phyloP scores from a whole-genome alignment of 2,329 filamentous ascomycete species.

The Colletotrichum eleusines region DNA sequence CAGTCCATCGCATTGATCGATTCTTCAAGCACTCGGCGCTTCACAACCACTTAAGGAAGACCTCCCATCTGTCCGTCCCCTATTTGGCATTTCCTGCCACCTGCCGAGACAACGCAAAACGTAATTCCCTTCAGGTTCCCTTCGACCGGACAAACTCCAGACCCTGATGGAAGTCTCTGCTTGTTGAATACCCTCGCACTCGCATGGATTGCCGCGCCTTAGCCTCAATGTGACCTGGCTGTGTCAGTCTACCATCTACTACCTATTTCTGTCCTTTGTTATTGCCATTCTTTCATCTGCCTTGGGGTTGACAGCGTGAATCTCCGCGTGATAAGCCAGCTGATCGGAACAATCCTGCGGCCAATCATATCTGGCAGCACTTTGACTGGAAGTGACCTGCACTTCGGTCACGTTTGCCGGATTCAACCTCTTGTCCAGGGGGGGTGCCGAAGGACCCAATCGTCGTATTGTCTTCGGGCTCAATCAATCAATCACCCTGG shows the following conservation, averaged over 20 bases:
- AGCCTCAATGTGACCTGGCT: slow-evolving; percentile 16
- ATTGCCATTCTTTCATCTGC: slow-evolving; percentile 11
- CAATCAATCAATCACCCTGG: slow-evolving; percentile 17
- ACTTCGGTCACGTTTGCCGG: slow-evolving; percentile 31
- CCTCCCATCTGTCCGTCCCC: background rate
- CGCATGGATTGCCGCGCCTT: slow-evolving; percentile 38
- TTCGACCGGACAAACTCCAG: slow-evolving; percentile 33
- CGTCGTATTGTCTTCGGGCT: slow-evolving; percentile 20
- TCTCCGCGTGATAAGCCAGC: slow-evolving; percentile 33
- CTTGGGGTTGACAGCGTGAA: slow-evolving; percentile 22
- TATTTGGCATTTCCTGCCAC: slow-evolving; percentile 20
- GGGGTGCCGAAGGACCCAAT: slow-evolving; percentile 31
- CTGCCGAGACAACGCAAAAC: slow-evolving; percentile 42
- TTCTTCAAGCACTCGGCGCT: slow-evolving; percentile 4
- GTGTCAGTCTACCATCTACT: background rate
- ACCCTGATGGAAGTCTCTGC: slow-evolving; percentile 31
- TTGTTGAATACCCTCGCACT: slow-evolving; percentile 31
- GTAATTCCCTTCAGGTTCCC: slow-evolving; percentile 33
- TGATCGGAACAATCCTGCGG: slow-evolving; percentile 16
- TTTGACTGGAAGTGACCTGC: slow-evolving; percentile 17
- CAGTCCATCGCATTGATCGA: slow-evolving; percentile 26
- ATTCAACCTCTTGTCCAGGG: slow-evolving; percentile 20
- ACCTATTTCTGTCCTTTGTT: background rate
- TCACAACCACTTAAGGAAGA: slow-evolving; percentile 22
- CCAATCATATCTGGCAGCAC: slow-evolving; percentile 23